A percentile compares a stretch with the other conserved stretches of the same genome.
phyloP scores from a whole-genome alignment of 331 rosid species.

The Erythrophleum ivorense region DNA sequence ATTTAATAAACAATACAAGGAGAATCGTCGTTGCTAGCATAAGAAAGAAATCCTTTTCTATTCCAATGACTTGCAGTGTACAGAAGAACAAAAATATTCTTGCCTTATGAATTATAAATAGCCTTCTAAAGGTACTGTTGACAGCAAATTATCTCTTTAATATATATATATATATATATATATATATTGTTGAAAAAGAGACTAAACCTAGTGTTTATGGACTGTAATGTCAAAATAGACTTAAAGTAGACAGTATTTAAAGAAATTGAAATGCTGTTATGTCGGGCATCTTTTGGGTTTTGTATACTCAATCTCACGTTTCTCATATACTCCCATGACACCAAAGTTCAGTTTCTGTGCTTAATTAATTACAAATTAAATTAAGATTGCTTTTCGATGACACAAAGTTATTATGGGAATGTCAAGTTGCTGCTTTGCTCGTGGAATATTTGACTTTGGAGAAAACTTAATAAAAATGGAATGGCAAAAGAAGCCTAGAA shows the following conservation, averaged over 20 bases:
- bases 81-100: background rate
- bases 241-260: background rate
- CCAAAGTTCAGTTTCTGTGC: background rate
- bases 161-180: no score
- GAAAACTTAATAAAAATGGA: background rate
- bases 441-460: conserved; percentile 41
- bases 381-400: conserved; percentile 32
- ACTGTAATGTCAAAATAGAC: background rate
- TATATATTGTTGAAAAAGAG: background rate
- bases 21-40: background rate
- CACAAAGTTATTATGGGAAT: conserved; percentile 27
- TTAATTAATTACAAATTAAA: background rate
- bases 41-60: background rate
- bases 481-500: background rate
- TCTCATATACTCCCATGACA: conserved; percentile 43
- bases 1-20: background rate
- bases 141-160: background rate
- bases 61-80: background rate
- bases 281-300: conserved; percentile 40
- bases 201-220: background rate
- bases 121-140: background rate
- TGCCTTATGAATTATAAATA: background rate
- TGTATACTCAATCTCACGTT: conserved; percentile 24
- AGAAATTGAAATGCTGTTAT: background rate
- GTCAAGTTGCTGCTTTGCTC: conserved; percentile 42